These are phyloP conservation scores for Alloteropsis semialata DNA, from an alignment of 176 grass and related monocot genomes.

Conservation along the genomic window DNA sequence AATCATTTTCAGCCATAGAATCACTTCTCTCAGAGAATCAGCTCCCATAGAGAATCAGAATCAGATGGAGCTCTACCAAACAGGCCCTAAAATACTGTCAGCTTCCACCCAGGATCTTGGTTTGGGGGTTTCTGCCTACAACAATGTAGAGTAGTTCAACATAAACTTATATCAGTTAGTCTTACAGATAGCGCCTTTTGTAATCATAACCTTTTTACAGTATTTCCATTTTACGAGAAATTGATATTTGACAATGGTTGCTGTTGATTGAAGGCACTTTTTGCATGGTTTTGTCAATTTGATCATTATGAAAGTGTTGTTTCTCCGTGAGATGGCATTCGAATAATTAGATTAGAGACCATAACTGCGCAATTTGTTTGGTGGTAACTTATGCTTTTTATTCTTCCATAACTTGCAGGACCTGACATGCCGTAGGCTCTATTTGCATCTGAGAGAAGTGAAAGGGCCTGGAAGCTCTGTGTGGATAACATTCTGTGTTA, in stretches of 20 bases:
- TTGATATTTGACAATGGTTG: constrained; percentile 5
- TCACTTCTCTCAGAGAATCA: too few species aligned
- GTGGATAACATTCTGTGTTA: constrained; percentile 21
- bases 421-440: not conserved
- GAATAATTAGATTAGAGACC: not conserved
- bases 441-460: constrained; percentile 1
- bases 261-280: not conserved
- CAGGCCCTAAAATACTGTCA: too few species aligned
- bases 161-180: not conserved
- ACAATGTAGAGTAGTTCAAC: not conserved
- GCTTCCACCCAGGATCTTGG: too few species aligned
- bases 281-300: not conserved
- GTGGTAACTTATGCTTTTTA: constrained; percentile 10
- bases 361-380: not conserved
- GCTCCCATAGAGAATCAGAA: too few species aligned
- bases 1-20: too few species aligned
- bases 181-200: not conserved
- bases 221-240: not conserved
- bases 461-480: not conserved
- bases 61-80: too few species aligned
- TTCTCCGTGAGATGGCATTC: not conserved
- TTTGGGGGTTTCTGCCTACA: not conserved
- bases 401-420: constrained; percentile 26
- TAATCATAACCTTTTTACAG: not conserved
- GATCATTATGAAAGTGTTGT: not conserved